Conservation (phyloP, 2,329 filamentous ascomycete species). For the Cercospora brassicicola region DNA sequence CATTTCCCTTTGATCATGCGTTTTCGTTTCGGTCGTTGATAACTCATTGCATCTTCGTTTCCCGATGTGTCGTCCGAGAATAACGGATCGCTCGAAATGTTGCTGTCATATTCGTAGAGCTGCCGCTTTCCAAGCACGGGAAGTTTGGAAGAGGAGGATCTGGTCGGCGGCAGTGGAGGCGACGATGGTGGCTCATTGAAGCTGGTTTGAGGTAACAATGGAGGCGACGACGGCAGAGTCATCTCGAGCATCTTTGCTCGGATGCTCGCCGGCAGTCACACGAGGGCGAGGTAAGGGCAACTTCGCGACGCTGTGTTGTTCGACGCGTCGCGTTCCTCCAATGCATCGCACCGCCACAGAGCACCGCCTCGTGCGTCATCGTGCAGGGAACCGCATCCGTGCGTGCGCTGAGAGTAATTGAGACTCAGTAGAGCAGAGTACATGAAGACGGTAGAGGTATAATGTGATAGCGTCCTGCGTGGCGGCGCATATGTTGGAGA, state of each 20-base stretch:
- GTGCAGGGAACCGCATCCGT: neutral
- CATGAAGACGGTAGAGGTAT: neutral
- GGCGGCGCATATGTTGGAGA: neutral
- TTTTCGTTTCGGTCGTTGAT: conserved; percentile 60
- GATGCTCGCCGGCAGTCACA: conserved; percentile 27
- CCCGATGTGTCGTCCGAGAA: conserved; percentile 68
- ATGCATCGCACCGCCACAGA: neutral
- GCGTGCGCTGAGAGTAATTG: neutral
- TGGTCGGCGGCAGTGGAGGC: conserved; percentile 25
- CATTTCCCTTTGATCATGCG: conserved; percentile 65
- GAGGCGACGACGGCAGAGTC: conserved; percentile 39
- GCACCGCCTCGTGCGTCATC: neutral
- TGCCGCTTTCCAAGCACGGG: conserved; percentile 34
- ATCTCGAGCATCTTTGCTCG: conserved; percentile 29
- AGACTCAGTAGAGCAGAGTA: neutral
- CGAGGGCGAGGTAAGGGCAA: neutral
- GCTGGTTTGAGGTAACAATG: conserved; percentile 27
- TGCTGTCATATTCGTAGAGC: conserved; percentile 35
- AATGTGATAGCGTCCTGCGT: neutral
- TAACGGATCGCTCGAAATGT: conserved; percentile 67
- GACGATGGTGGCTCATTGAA: conserved; percentile 25
- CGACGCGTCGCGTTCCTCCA: neutral
- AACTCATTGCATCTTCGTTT: conserved; percentile 60
- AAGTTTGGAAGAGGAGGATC: conserved; percentile 11
- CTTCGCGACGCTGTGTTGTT: neutral